Evolutionary conservation across 768 basidiomycete species (phyloP).

Genomic region (Auricularia sp.): DNA sequence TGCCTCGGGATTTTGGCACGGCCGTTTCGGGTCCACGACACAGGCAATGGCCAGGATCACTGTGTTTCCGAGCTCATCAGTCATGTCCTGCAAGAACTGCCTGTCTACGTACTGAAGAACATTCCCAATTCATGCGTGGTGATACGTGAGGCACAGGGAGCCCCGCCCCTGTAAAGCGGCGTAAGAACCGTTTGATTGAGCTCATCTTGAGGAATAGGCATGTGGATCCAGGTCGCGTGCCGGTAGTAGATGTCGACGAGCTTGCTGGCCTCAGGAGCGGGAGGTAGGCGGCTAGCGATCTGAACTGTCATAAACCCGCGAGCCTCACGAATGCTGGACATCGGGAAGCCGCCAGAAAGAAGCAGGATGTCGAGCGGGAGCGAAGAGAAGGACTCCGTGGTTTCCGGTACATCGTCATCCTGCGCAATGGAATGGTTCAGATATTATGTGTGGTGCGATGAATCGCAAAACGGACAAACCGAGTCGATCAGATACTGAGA

Average conservation of each 20-base stretch:
- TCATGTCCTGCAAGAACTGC: background rate
- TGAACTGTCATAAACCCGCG: background rate
- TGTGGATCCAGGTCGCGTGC: slow-evolving; percentile 62
- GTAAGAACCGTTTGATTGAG: slow-evolving; percentile 19
- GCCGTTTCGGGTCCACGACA: background rate
- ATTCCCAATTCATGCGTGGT: background rate
- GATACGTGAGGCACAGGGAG: background rate
- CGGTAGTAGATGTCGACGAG: slow-evolving; percentile 52
- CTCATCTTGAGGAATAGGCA: no score
- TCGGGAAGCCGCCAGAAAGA: no score
- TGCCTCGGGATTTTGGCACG: background rate
- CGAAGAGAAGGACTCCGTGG: background rate
- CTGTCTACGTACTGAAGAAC: background rate
- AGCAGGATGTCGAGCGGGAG: no score
- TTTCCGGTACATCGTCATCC: background rate
- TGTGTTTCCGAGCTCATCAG: slow-evolving; percentile 33
- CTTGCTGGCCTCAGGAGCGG: slow-evolving; percentile 46
- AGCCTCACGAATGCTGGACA: no score
- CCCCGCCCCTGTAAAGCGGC: background rate
- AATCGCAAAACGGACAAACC: background rate
- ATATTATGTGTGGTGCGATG: background rate
- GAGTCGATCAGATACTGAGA: background rate
- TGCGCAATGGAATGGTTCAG: background rate
- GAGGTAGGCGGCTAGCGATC: slow-evolving; percentile 34
- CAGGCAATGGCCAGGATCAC: background rate